Evolutionary conservation across 2,329 filamentous ascomycete genomes (phyloP).

Genomic region (Pestalotiopsis sp.): DNA sequence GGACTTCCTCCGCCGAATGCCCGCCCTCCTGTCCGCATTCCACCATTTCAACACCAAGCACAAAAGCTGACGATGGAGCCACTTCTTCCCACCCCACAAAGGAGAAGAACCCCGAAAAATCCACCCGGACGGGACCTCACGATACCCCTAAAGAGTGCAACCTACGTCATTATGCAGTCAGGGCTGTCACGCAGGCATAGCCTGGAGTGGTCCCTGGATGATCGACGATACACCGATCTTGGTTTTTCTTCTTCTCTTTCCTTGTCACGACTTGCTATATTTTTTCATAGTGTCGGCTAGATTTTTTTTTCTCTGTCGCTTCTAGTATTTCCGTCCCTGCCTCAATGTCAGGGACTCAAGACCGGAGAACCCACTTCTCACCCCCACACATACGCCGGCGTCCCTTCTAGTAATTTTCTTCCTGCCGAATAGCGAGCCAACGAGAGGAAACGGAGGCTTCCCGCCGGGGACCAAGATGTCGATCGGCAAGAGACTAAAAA

Average conservation of each 20-base stretch:
- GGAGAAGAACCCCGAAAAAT: background rate
- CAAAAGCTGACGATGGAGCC: background rate
- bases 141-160: background rate
- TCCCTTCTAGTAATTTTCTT: background rate
- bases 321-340: background rate
- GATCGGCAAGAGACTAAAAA: background rate
- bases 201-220: background rate
- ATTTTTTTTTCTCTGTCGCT: background rate
- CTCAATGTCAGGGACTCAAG: background rate
- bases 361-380: background rate
- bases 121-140: background rate
- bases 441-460: background rate
- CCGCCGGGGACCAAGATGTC: background rate
- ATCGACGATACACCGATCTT: background rate
- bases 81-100: background rate
- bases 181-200: no score
- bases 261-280: background rate
- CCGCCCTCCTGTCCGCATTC: background rate
- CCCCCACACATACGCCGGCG: background rate
- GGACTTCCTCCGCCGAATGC: background rate
- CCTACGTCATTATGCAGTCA: constrained; percentile 1
- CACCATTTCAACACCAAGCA: background rate
- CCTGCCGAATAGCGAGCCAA: background rate
- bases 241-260: background rate
- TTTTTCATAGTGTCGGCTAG: background rate